Percentiles rank a stretch among this genome's conserved stretches.
Evolutionary conservation across 2,329 filamentous ascomycete genomes (phyloP).

Genomic region (Calycina marina): DNA sequence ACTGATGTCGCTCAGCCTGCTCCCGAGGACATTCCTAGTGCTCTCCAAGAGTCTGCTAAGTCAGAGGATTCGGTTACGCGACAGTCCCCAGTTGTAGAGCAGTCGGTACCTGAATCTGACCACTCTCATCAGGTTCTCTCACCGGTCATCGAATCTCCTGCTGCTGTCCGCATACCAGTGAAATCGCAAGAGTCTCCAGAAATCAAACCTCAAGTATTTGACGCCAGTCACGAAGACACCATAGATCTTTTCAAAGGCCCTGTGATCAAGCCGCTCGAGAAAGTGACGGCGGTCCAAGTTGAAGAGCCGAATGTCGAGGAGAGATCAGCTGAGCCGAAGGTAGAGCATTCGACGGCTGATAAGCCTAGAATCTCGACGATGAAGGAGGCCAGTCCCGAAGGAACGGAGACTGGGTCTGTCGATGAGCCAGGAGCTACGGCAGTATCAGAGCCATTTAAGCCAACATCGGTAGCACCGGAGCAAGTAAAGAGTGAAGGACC

Average conservation of each 20-base stretch:
- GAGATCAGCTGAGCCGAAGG: neutral
- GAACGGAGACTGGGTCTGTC: neutral
- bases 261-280: neutral
- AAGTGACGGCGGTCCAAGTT: neutral
- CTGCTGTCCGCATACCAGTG: neutral
- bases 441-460: neutral
- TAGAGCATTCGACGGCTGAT: too few species aligned
- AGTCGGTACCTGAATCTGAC: neutral
- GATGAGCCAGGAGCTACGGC: neutral
- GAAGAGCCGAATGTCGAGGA: neutral
- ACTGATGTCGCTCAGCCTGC: constrained; percentile 1
- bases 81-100: neutral
- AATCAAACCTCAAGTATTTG: neutral
- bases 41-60: too few species aligned
- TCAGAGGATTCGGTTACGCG: too few species aligned
- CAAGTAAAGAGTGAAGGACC: neutral
- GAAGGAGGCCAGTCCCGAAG: too few species aligned
- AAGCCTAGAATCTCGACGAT: too few species aligned
- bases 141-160: neutral
- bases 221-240: too few species aligned
- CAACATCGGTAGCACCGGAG: neutral
- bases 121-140: neutral
- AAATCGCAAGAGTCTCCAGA: neutral
- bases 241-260: too few species aligned
- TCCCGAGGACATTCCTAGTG: constrained; percentile 1